phyloP scores from a whole-genome alignment of 768 basidiomycete species.

The Lactarius sp. region DNA sequence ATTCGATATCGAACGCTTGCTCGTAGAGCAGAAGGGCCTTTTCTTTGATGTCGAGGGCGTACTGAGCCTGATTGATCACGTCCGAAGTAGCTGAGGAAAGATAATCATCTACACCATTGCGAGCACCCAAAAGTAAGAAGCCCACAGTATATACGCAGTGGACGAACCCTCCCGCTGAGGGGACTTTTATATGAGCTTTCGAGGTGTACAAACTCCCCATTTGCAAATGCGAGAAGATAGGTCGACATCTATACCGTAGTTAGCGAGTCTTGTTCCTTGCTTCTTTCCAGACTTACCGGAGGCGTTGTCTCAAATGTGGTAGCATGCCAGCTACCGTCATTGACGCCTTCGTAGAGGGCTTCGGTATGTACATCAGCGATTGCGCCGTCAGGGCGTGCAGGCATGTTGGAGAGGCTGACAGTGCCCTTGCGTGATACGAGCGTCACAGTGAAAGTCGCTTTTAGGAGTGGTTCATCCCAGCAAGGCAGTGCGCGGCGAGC shows the following conservation, averaged over 20 bases:
- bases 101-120: constrained; percentile 6
- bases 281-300: constrained; percentile 35
- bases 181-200: constrained; percentile 76
- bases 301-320: constrained; percentile 80
- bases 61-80: constrained; percentile 75
- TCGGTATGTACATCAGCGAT: constrained; percentile 30
- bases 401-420: constrained; percentile 85
- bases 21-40: constrained; percentile 87
- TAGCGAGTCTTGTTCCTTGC: neutral
- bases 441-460: constrained; percentile 74
- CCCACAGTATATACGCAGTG: constrained; percentile 77
- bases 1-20: constrained; percentile 86
- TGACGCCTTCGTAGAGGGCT: constrained; percentile 25
- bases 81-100: constrained; percentile 62
- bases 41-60: constrained; percentile 83
- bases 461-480: constrained; percentile 92
- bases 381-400: constrained; percentile 51
- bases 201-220: constrained; percentile 69
- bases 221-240: constrained; percentile 86
- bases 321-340: constrained; percentile 65
- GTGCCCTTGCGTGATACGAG: constrained; percentile 76
- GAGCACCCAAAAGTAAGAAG: neutral
- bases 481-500: constrained; percentile 81
- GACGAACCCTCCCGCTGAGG: constrained; percentile 71
- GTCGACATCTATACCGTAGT: constrained; percentile 58